These are phyloP conservation scores for Exophiala phaeomuriformis DNA, from an alignment of 2,329 filamentous ascomycete genomes.

Conservation along the genomic window DNA sequence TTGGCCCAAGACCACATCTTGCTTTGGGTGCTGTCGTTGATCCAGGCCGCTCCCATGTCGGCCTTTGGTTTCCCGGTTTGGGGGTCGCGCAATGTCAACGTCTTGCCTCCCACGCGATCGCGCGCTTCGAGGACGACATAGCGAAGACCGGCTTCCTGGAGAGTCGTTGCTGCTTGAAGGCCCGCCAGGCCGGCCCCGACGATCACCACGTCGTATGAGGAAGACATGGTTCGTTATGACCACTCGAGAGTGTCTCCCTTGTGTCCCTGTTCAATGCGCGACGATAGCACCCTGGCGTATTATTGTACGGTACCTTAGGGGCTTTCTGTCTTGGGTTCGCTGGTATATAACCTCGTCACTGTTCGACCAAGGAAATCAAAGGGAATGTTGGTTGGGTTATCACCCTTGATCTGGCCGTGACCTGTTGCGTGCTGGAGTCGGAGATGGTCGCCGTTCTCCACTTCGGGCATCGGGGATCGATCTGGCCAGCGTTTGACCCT, in stretches of 20 bases:
- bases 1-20: slow-evolving; percentile 29
- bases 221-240: neutral
- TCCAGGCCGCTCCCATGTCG: slow-evolving; percentile 35
- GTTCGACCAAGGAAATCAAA: neutral
- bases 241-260: no score
- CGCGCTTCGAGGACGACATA: slow-evolving; percentile 45
- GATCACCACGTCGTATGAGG: slow-evolving; percentile 29
- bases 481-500: no score
- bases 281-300: no score
- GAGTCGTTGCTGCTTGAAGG: slow-evolving; percentile 33
- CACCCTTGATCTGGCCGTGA: neutral
- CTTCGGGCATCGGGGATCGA: neutral
- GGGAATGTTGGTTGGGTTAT: no score
- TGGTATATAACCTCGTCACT: neutral
- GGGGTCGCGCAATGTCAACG: slow-evolving; percentile 32
- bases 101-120: slow-evolving; percentile 48
- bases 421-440: neutral
- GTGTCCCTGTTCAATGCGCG: no score
- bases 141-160: slow-evolving; percentile 35
- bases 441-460: slow-evolving; percentile 1
- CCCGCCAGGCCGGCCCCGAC: slow-evolving; percentile 43
- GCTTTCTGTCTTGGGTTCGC: no score
- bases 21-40: slow-evolving; percentile 36
- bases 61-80: slow-evolving; percentile 30
- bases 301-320: no score